These are phyloP conservation scores for Microstegium vimineum DNA, from an alignment of 176 grass and related monocot species.

Conservation along the genomic window DNA sequence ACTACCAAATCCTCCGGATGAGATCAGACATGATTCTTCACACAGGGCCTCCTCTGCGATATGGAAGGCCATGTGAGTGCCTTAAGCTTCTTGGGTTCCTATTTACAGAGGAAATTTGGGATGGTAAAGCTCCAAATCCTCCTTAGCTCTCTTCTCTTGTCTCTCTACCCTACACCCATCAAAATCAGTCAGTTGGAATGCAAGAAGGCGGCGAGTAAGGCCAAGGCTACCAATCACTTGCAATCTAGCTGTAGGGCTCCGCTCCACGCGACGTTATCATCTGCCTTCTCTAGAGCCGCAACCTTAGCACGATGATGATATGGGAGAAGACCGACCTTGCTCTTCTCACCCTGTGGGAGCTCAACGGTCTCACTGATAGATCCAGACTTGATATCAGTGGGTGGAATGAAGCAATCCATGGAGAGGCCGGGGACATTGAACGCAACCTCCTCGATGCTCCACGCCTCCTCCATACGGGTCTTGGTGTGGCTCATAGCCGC, in stretches of 20 bases:
- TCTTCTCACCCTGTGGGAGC: conserved; percentile 47
- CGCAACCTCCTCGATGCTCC: conserved; percentile 80
- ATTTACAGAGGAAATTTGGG: conserved; percentile 61
- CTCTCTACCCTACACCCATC: conserved; percentile 61
- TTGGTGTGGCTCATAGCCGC: conserved; percentile 74
- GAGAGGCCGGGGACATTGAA: conserved; percentile 76
- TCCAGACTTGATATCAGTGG: conserved; percentile 68
- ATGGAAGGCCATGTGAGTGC: conserved; percentile 45
- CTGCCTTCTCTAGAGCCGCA: conserved; percentile 49
- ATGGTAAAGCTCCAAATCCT: conserved; percentile 47
- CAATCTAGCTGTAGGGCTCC: conserved; percentile 41
- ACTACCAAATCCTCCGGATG: conserved; percentile 41
- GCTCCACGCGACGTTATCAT: conserved; percentile 41
- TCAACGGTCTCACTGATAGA: conserved; percentile 64
- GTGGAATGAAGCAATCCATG: conserved; percentile 86
- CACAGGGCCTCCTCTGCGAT: conserved; percentile 49
- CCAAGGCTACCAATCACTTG: conserved; percentile 31
- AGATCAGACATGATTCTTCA: conserved; percentile 46
- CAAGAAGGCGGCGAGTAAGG: conserved; percentile 37
- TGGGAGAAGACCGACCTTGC: conserved; percentile 36
- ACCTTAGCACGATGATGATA: conserved; percentile 53
- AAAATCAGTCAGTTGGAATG: conserved; percentile 46
- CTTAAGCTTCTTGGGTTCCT: conserved; percentile 30
- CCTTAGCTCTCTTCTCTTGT: conserved; percentile 34
- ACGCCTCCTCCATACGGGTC: conserved; percentile 84